Conservation (phyloP, 164 flowering plant genomes). For the Litsea cubeba region DNA sequence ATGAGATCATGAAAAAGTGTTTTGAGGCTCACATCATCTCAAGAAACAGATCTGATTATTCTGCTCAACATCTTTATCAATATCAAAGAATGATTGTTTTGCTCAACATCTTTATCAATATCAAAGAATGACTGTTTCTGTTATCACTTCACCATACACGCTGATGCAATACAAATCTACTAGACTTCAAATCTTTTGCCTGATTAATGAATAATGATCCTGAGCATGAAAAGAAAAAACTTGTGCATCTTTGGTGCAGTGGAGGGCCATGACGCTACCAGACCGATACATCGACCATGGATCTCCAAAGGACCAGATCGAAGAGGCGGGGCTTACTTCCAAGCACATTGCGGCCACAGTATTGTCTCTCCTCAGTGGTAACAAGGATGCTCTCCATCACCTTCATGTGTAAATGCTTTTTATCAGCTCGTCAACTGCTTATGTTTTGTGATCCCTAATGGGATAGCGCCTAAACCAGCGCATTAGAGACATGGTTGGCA, state of each 20-base stretch:
- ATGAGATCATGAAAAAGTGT: background rate
- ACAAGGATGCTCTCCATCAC: slow-evolving; percentile 10
- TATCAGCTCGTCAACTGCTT: background rate
- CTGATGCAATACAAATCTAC: too few relatives aligned
- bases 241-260: slow-evolving; percentile 23
- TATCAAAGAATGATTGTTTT: background rate
- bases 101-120: background rate
- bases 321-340: slow-evolving; percentile 41
- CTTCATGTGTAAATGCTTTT: background rate
- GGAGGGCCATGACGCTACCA: slow-evolving; percentile 50
- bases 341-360: slow-evolving; percentile 44
- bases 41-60: background rate
- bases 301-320: slow-evolving; percentile 38
- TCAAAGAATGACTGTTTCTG: background rate
- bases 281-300: slow-evolving; percentile 57
- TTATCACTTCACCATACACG: too few relatives aligned
- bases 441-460: too few relatives aligned
- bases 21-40: background rate
- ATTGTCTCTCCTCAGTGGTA: slow-evolving; percentile 23
- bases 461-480: too few relatives aligned
- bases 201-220: background rate
- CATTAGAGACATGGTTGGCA: too few relatives aligned
- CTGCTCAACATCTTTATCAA: background rate
- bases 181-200: background rate
- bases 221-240: background rate